These are phyloP conservation scores for Zelopaecilomyces penicillatus DNA, from an alignment of 2,329 filamentous ascomycete genomes.

Conservation along the genomic window DNA sequence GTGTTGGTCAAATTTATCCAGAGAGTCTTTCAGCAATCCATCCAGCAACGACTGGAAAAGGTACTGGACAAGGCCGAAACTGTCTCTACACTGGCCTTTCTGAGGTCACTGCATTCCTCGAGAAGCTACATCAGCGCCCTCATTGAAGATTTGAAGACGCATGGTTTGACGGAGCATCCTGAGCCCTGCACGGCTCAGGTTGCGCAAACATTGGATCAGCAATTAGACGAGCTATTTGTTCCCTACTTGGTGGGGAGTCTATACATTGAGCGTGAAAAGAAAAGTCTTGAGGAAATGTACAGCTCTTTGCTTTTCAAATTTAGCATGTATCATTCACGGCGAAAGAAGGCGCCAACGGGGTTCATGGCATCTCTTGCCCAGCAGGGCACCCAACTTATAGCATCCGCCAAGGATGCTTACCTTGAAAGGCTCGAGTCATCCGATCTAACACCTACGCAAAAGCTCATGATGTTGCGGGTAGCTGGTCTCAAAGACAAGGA, in stretches of 20 bases:
- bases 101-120: conserved; percentile 84
- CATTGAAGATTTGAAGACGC: conserved; percentile 87
- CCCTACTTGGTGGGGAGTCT: conserved; percentile 61
- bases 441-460: conserved; percentile 80
- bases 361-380: conserved; percentile 91
- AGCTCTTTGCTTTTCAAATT: conserved; percentile 94
- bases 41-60: conserved; percentile 92
- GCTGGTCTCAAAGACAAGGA: conserved; percentile 72
- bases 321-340: conserved; percentile 82
- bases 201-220: conserved; percentile 63
- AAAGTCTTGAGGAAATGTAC: conserved; percentile 70
- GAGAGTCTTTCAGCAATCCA: conserved; percentile 93
- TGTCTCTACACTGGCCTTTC: conserved; percentile 83
- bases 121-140: conserved; percentile 79
- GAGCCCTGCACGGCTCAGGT: conserved; percentile 84
- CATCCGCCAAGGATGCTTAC: conserved; percentile 84
- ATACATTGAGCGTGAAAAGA: conserved; percentile 62
- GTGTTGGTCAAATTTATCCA: conserved; percentile 91
- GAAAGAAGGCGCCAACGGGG: conserved; percentile 81
- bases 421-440: conserved; percentile 82
- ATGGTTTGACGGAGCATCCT: conserved; percentile 90
- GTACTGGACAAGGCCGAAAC: conserved; percentile 90
- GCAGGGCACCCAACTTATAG: conserved; percentile 78
- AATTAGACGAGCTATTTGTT: conserved; percentile 69
- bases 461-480: conserved; percentile 80